Percentiles rank a stretch among this genome's conserved stretches.
Conservation (phyloP, 2,329 filamentous ascomycete genomes). For the Erysiphe neolycopersici region DNA sequence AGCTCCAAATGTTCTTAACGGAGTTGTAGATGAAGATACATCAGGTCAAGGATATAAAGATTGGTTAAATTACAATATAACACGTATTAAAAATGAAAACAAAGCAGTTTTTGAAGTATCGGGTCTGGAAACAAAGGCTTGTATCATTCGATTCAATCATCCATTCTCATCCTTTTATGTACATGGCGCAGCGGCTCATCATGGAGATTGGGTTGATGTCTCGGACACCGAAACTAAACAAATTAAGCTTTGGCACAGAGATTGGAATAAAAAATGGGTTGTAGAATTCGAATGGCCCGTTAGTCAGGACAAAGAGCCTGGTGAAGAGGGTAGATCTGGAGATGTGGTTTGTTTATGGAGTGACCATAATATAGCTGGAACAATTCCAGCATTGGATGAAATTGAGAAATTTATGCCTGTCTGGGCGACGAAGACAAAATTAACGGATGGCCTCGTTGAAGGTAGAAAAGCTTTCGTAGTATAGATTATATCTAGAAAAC, state of each 20-base stretch:
- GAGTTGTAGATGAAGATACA: slow-evolving; percentile 16
- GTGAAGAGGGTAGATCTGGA: slow-evolving; percentile 25
- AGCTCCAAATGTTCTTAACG: slow-evolving; percentile 32
- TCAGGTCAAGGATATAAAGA: slow-evolving; percentile 19
- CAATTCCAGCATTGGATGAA: slow-evolving; percentile 68
- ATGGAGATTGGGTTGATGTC: slow-evolving; percentile 33
- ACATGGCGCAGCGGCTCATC: slow-evolving; percentile 27
- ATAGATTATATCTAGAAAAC: slow-evolving; percentile 1
- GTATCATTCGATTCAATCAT: slow-evolving; percentile 44
- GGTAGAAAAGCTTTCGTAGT: slow-evolving; percentile 35
- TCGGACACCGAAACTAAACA: slow-evolving; percentile 35
- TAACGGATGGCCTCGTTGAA: slow-evolving; percentile 54
- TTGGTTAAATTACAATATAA: slow-evolving; percentile 42
- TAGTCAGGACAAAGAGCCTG: slow-evolving; percentile 10
- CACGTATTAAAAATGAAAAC: slow-evolving; percentile 17
- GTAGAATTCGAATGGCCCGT: slow-evolving; percentile 36
- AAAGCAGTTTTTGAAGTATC: slow-evolving; percentile 37
- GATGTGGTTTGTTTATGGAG: slow-evolving; percentile 62
- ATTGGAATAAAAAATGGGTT: slow-evolving; percentile 51
- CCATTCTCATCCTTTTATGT: slow-evolving; percentile 39
- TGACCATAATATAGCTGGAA: slow-evolving; percentile 45
- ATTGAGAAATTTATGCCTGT: slow-evolving; percentile 45
- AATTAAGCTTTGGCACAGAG: slow-evolving; percentile 57
- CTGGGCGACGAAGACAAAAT: slow-evolving; percentile 59
- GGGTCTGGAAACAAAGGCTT: slow-evolving; percentile 53